Percentiles rank a stretch among this genome's conserved stretches.
Evolutionary conservation across 768 basidiomycete genomes (phyloP).

Genomic region (Lentinula guzmanii): DNA sequence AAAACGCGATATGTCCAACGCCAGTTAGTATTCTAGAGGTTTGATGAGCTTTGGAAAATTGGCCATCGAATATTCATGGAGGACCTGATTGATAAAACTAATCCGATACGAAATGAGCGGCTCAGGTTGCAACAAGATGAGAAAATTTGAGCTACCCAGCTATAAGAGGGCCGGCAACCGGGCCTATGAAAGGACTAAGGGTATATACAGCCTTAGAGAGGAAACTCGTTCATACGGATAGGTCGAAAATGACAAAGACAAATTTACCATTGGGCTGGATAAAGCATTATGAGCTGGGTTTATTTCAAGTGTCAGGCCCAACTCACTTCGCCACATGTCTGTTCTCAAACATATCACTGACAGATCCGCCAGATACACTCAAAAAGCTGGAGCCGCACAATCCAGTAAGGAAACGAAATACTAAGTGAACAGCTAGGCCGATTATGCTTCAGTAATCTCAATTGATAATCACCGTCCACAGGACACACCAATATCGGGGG

Average conservation of each 20-base stretch:
- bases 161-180: conserved; percentile 50
- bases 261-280: background rate
- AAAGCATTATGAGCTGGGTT: background rate
- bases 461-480: background rate
- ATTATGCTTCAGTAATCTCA: background rate
- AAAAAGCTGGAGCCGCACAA: conserved; percentile 52
- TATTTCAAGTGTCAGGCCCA: background rate
- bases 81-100: conserved; percentile 67
- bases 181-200: conserved; percentile 46
- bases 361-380: conserved; percentile 50
- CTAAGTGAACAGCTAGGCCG: conserved; percentile 46
- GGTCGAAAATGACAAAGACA: background rate
- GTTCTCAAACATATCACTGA: conserved; percentile 53
- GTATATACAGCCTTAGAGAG: conserved; percentile 53
- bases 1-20: conserved; percentile 75
- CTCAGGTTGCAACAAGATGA: background rate
- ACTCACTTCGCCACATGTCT: conserved; percentile 53
- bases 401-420: conserved; percentile 52
- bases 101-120: background rate
- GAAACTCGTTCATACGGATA: background rate
- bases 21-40: conserved; percentile 49
- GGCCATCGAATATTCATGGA: conserved; percentile 1
- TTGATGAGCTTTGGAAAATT: background rate
- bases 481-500: conserved; percentile 53
- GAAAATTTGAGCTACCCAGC: conserved; percentile 39